Evolutionary conservation across 331 rosid genomes (phyloP).

Genomic region (Acacia pycnantha): DNA sequence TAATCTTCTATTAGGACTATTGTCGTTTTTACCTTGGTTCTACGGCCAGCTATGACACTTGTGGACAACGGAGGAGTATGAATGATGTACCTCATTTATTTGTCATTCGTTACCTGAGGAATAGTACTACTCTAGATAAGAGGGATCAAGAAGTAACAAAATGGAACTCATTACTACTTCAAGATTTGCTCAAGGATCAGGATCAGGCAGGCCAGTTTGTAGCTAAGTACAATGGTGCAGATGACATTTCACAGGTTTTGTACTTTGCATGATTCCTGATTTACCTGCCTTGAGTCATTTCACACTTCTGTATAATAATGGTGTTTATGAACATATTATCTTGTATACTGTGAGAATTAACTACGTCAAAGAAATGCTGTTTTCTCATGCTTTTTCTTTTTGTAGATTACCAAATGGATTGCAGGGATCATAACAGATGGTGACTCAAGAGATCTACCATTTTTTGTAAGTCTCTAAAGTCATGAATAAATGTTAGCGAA

Average conservation of each 20-base stretch:
- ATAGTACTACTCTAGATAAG: constrained; percentile 46
- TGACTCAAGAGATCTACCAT: constrained; percentile 82
- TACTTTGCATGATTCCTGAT: not conserved
- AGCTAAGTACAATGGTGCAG: constrained; percentile 80
- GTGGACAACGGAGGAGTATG: constrained; percentile 71
- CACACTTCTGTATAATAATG: not conserved
- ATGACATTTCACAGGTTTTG: constrained; percentile 66
- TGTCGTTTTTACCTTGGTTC: constrained; percentile 82
- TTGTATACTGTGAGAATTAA: not conserved
- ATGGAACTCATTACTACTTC: constrained; percentile 51
- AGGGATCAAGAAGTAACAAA: constrained; percentile 46
- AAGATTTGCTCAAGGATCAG: constrained; percentile 52
- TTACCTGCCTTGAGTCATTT: constrained; percentile 20
- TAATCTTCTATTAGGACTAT: constrained; percentile 50
- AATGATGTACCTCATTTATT: constrained; percentile 67
- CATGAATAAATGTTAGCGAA: not conserved
- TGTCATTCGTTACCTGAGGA: constrained; percentile 76
- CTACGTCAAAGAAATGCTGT: not conserved
- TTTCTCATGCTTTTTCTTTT: constrained; percentile 20
- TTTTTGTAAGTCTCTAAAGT: constrained; percentile 60
- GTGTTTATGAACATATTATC: constrained; percentile 1
- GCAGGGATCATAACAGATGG: constrained; percentile 76
- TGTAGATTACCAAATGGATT: constrained; percentile 75
- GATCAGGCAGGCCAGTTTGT: constrained; percentile 89
- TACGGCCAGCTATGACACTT: constrained; percentile 64